Conservation (phyloP, 2,329 filamentous ascomycete species). For the Grosmannia serpens region DNA sequence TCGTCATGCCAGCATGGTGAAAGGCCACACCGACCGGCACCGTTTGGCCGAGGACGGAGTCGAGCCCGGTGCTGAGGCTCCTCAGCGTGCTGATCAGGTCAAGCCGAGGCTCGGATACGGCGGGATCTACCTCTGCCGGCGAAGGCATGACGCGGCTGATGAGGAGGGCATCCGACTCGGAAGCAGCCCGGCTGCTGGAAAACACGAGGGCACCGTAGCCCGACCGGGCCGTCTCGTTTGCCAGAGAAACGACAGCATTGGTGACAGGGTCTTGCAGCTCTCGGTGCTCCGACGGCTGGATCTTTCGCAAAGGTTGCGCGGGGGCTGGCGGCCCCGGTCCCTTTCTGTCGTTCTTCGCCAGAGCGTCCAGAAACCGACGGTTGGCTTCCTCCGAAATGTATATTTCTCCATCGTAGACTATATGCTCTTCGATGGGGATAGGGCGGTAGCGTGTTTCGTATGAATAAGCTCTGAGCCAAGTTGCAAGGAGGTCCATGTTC, state of each 20-base stretch:
- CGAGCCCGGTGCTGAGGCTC: constrained; percentile 49
- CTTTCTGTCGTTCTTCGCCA: constrained; percentile 29
- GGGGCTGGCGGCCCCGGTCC: not conserved
- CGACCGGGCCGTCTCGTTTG: constrained; percentile 54
- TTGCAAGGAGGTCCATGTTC: constrained; percentile 59
- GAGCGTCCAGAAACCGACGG: not conserved
- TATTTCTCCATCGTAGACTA: constrained; percentile 59
- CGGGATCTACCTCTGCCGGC: constrained; percentile 30
- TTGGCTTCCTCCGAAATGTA: constrained; percentile 41
- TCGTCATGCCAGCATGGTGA: constrained; percentile 60
- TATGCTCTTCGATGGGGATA: constrained; percentile 63
- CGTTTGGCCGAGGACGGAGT: constrained; percentile 52
- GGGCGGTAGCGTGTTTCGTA: constrained; percentile 64
- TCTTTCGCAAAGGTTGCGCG: constrained; percentile 30
- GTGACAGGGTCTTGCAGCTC: constrained; percentile 53
- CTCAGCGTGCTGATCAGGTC: constrained; percentile 56
- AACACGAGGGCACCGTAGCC: constrained; percentile 66
- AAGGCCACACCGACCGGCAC: constrained; percentile 60
- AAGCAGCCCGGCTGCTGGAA: constrained; percentile 55
- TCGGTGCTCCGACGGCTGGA: constrained; percentile 45
- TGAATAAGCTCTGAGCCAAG: constrained; percentile 59
- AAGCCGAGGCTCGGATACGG: constrained; percentile 43
- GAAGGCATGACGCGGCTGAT: constrained; percentile 56
- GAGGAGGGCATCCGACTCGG: constrained; percentile 55
- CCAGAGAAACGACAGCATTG: constrained; percentile 60